Evolutionary conservation across 2,329 filamentous ascomycete genomes (phyloP).

Genomic region (Clonostachys sp.): DNA sequence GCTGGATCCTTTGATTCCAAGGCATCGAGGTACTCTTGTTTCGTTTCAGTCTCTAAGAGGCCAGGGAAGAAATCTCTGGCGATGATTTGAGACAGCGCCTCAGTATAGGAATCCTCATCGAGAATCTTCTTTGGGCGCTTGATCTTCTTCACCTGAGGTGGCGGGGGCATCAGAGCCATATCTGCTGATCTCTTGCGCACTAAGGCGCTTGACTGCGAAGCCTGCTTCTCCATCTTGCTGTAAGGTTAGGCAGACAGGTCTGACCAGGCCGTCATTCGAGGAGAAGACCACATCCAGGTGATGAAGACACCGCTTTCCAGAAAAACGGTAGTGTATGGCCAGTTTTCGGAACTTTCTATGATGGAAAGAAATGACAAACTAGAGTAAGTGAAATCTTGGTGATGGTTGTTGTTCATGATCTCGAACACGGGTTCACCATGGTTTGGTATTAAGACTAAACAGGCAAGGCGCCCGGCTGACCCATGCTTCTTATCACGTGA

Average conservation of each 20-base stretch:
- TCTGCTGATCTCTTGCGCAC: conserved; percentile 62
- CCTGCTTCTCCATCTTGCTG: conserved; percentile 26
- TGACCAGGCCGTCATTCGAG: background rate
- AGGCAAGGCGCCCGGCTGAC: too few species aligned
- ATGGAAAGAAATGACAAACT: too few species aligned
- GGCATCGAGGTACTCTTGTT: conserved; percentile 89
- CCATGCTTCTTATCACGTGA: too few species aligned
- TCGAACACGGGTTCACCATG: too few species aligned
- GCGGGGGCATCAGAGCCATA: conserved; percentile 75
- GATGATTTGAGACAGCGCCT: conserved; percentile 88
- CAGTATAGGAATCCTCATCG: conserved; percentile 90
- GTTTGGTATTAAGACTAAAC: too few species aligned
- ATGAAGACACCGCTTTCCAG: background rate
- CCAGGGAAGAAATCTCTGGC: conserved; percentile 96
- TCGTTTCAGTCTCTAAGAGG: conserved; percentile 76
- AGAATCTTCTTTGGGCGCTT: conserved; percentile 85
- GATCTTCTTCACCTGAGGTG: conserved; percentile 79
- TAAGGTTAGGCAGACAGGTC: background rate
- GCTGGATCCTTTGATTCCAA: conserved; percentile 77
- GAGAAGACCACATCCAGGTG: background rate
- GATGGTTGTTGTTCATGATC: too few species aligned
- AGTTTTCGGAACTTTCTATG: too few species aligned
- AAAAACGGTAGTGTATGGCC: too few species aligned
- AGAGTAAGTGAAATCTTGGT: too few species aligned
- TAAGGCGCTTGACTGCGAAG: conserved; percentile 49